These are phyloP conservation scores for Dothidotthia symphoricarpi DNA, from an alignment of 2,329 filamentous ascomycete species.

Conservation along the genomic window DNA sequence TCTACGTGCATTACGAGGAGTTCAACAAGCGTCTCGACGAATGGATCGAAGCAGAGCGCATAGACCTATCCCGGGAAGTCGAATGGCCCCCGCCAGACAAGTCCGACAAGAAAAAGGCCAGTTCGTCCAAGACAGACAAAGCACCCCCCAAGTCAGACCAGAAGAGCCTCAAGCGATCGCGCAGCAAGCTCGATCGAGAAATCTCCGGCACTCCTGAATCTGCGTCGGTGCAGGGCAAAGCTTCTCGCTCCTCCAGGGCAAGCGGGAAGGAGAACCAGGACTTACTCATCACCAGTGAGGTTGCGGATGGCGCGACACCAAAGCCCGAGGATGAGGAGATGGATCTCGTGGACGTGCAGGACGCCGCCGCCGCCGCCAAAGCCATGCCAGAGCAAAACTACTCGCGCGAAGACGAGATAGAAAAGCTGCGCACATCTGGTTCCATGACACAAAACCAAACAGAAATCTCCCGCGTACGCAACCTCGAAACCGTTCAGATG, in stretches of 20 bases:
- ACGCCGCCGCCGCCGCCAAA: slow-evolving; percentile 55
- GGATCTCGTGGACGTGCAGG: slow-evolving; percentile 53
- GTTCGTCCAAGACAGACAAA: slow-evolving; percentile 44
- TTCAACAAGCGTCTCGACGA: slow-evolving; percentile 92
- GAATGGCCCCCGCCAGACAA: slow-evolving; percentile 96
- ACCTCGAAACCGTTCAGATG: slow-evolving; percentile 92
- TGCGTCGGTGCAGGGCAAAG: slow-evolving; percentile 46
- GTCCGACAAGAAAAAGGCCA: slow-evolving; percentile 78
- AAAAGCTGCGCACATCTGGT: slow-evolving; percentile 88
- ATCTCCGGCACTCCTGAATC: slow-evolving; percentile 56
- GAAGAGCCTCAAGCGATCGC: slow-evolving; percentile 49
- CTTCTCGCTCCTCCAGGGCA: slow-evolving; percentile 54
- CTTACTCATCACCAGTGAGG: slow-evolving; percentile 48
- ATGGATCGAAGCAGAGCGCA: slow-evolving; percentile 80
- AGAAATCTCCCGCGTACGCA: slow-evolving; percentile 92
- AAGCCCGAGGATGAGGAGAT: slow-evolving; percentile 53
- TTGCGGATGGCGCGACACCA: slow-evolving; percentile 48
- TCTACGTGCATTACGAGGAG: slow-evolving; percentile 97
- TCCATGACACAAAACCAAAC: slow-evolving; percentile 99
- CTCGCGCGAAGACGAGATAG: slow-evolving; percentile 86
- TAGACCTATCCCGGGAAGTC: slow-evolving; percentile 86
- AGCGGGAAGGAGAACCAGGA: slow-evolving; percentile 62
- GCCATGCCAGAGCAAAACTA: slow-evolving; percentile 56
- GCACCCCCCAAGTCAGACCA: slow-evolving; percentile 46
- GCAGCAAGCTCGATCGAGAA: slow-evolving; percentile 52